Base-by-base conservation (phyloP, 129 eudicot genomes). In the Pittosporum tobira region DNA sequence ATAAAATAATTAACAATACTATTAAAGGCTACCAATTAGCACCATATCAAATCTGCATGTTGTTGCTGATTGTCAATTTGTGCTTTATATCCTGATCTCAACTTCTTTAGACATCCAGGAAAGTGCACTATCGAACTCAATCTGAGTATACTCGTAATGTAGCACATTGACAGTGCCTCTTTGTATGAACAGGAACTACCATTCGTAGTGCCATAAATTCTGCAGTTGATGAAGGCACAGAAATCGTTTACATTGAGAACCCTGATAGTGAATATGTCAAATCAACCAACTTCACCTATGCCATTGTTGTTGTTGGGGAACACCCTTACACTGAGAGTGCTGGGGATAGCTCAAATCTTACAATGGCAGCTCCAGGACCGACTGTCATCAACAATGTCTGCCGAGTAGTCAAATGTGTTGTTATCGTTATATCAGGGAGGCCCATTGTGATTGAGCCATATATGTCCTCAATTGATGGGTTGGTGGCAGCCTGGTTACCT, bases 401-500 rank as follows among this genome's bases (percentile, higher is more conserved):
- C 46, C 72, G 77, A 30, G 45, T 53, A n/a, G 57, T 84, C 22
- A 73, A 71, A 50, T 79, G 93, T 52, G 84, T 84, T 19, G 93
- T 84, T 0, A 57, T 84, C 48, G 37, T 79, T 57, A 68, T 84
- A 66, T 79, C 87, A 1, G 87, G 93, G 21, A 75, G 84, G 2
- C 87, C 93, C 0, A 57, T 79, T 63, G 93, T 79, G 34, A 71
- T 84, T 18, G 83, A 84, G 61, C 87, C 93, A 13, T 84, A 79
- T 55, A 47, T 84, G 61, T 52, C 76, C 11, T 40, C 51, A 2
- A 73, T 84, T 20, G 81, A 84, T 56, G 93, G 81, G 45, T 50
- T 84, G 29, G 93, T 84, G 44, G 93, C 93, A 37, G 93, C 93
- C 46, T 84, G 93, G 93, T 77, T 83, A 65, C 87, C 93, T 5